Evolutionary conservation across 176 grass and related monocot genomes (phyloP), one percentile per base, ranked within the genome.

Genomic region (Themeda triandra): DNA sequence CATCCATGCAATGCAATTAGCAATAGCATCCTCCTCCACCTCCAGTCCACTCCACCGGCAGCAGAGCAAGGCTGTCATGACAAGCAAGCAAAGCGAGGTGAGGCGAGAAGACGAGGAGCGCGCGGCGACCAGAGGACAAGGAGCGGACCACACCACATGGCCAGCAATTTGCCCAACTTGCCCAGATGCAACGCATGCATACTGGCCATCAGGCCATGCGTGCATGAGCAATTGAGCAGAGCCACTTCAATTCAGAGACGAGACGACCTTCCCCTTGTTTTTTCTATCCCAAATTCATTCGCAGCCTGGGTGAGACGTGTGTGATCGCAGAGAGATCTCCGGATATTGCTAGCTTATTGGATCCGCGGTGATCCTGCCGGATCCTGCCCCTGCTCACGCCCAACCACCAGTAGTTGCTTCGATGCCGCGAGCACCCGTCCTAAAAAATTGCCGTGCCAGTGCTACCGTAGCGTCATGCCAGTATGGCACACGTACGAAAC

Each of bases 321-420:
- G 62, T 8, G 80, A 82, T 42, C 74, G 53, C 21, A 21, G 76
- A 15, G 66, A 73, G 80, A 90, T 90, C 84, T 66, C 17, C 2
- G 48, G 68, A 74, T 58, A 90, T 68, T 69, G 30, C 23, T 75
- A 83, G 59, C 10, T 73, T 79, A 67, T 37, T 62, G 29, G 17
- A 86, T 83, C 74, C 23, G 84, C 44, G 58, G 27, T 56, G 83
- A 90, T 90, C 88, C 79, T 89, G 76, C 81, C 81, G 53, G 80
- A 73, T 83, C 80, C 81, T 85, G 73, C 88, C 54, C 79, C 37
- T 71, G 71, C 65, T 81, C 83, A 33, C 79, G 58, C 10, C 86
- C 72, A 82, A 77, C 80, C 80, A 68, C 80, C 24, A 0, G 33
- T 70, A 42, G 66, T 79, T 79, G 74, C 80, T 68, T 79, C 84